Percentiles rank a stretch among this genome's conserved stretches.
These are phyloP conservation scores for Phytophthora cactorum DNA, from an alignment of 352 stramenopile species.

Conservation along the genomic window DNA sequence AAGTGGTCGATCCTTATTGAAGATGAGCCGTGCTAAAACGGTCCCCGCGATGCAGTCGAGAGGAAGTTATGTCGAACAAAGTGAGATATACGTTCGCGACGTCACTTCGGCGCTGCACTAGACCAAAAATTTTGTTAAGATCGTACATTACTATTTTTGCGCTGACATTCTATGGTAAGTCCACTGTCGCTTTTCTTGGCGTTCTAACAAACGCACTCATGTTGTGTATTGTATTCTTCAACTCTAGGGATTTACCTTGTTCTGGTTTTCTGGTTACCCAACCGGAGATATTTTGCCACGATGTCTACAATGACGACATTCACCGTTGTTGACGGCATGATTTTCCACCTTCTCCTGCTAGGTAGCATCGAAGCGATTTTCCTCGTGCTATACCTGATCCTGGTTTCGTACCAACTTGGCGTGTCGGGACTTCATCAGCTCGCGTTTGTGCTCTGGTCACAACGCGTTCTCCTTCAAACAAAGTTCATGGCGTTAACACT, in stretches of 20 bases:
- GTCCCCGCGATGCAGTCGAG: not conserved
- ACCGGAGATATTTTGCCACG: slow-evolving; percentile 32
- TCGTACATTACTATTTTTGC: slow-evolving; percentile 37
- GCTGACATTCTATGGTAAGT: slow-evolving; percentile 35
- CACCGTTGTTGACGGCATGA: slow-evolving; percentile 9
- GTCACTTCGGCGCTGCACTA: slow-evolving; percentile 23
- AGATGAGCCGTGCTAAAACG: too few relatives aligned
- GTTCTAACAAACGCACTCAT: not conserved
- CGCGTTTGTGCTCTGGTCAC: slow-evolving; percentile 38
- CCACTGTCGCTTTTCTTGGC: not conserved
- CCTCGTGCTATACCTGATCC: slow-evolving; percentile 24
- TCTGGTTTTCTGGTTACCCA: slow-evolving; percentile 30
- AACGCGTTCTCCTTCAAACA: slow-evolving; percentile 29
- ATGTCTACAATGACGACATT: slow-evolving; percentile 26
- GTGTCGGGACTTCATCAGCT: slow-evolving; percentile 29
- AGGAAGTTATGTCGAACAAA: not conserved
- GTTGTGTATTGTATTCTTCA: not conserved
- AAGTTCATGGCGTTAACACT: slow-evolving; percentile 29
- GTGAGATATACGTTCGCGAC: not conserved
- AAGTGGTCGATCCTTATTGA: too few relatives aligned
- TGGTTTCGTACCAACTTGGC: slow-evolving; percentile 7
- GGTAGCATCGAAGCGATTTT: slow-evolving; percentile 23
- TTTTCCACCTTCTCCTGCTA: slow-evolving; percentile 21
- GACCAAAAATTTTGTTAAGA: slow-evolving; percentile 34
- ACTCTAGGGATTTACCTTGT: slow-evolving; percentile 25